Evolutionary conservation across 169 alveolate species (phyloP).

Genomic region (Perkinsus chesapeaki): DNA sequence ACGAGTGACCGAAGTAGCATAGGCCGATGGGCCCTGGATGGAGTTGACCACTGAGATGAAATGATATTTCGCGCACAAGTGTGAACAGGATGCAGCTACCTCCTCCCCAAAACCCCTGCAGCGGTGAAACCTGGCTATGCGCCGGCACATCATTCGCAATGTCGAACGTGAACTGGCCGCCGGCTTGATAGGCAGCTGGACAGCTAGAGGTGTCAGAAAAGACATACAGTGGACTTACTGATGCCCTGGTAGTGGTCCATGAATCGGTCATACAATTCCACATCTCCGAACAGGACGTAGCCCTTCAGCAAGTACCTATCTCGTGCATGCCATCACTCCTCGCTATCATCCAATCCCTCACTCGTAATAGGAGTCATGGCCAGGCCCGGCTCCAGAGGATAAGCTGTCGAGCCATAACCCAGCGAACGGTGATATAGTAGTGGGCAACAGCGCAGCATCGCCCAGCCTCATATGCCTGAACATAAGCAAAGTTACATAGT

Average conservation of each 20-base stretch:
- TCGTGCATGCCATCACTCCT: neutral
- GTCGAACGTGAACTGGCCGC: neutral
- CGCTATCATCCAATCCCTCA: neutral
- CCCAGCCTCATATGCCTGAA: neutral
- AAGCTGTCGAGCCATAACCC: neutral
- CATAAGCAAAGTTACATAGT: neutral
- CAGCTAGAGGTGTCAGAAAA: neutral
- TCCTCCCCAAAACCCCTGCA: neutral
- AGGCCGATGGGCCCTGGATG: neutral
- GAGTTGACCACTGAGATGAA: neutral
- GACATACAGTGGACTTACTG: neutral
- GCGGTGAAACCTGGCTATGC: neutral
- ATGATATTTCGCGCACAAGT: neutral
- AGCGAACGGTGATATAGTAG: neutral
- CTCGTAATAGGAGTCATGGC: neutral
- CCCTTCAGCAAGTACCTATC: neutral
- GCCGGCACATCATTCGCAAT: neutral
- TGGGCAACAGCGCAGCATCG: neutral
- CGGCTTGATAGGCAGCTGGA: neutral
- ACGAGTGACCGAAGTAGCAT: neutral
- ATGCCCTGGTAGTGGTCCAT: neutral
- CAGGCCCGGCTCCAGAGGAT: neutral
- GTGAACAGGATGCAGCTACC: neutral
- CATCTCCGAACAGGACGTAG: neutral
- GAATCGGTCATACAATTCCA: neutral